Percentiles rank a stretch among this genome's conserved stretches.
Evolutionary conservation across 495 filamentous ascomycete species (phyloP).

Genomic region (Penicillium odoratum): DNA sequence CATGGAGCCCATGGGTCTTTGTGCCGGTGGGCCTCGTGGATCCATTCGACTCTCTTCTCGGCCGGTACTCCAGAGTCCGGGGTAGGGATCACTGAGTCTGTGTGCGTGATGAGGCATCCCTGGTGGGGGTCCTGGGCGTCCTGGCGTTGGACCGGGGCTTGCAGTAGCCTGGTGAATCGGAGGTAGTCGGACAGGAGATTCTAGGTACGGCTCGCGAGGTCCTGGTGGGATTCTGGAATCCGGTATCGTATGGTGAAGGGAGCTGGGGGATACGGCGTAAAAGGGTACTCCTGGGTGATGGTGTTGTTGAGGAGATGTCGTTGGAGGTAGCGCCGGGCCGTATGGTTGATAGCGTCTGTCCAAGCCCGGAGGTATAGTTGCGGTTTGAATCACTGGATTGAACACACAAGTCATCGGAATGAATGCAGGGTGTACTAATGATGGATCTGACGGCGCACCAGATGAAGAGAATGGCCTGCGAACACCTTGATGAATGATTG

Average conservation of each 20-base stretch:
- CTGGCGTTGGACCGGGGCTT: conserved; percentile 18
- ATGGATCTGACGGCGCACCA: conserved; percentile 30
- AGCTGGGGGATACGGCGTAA: conserved; percentile 29
- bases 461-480: conserved; percentile 44
- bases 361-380: conserved; percentile 28
- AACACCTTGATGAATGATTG: conserved; percentile 27
- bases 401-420: conserved; percentile 30
- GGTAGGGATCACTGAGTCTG: conserved; percentile 43
- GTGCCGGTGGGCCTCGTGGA: conserved; percentile 18
- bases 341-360: conserved; percentile 35
- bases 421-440: conserved; percentile 29
- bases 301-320: conserved; percentile 41
- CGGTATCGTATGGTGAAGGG: conserved; percentile 27
- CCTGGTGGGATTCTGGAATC: conserved; percentile 31
- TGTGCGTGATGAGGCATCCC: conserved; percentile 29
- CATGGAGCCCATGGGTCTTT: conserved; percentile 29
- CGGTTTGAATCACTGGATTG: conserved; percentile 30
- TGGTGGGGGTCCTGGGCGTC: conserved; percentile 6
- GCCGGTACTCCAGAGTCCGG: conserved; percentile 28
- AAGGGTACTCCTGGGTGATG: conserved; percentile 29
- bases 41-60: conserved; percentile 29
- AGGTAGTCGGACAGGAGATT: conserved; percentile 44
- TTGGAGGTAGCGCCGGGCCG: conserved; percentile 30
- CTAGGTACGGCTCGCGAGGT: conserved; percentile 34
- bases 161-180: conserved; percentile 42